A percentile compares a stretch with the other conserved stretches of the same genome.
Conservation (phyloP, 2,329 filamentous ascomycete species). For the Ceratocystis lukuohia region DNA sequence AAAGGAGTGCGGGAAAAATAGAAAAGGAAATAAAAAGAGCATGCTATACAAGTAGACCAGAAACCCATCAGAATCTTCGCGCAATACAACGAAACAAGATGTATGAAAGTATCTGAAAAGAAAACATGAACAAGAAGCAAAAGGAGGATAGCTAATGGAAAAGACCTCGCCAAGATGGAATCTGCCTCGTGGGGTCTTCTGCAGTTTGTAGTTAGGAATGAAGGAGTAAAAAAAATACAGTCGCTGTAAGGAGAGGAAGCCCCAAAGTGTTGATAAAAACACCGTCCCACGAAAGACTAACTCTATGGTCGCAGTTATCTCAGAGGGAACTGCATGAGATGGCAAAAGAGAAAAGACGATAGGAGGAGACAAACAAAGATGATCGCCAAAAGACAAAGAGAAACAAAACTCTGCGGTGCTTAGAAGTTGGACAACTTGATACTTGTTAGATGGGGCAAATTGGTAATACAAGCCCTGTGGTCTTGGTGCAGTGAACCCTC, state of each 20-base stretch:
- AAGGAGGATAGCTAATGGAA: not conserved
- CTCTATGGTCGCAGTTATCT: not conserved
- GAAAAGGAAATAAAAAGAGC: not conserved
- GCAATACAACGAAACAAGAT: not conserved
- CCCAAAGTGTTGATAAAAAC: not conserved
- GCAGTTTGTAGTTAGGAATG: not conserved
- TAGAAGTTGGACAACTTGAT: not conserved
- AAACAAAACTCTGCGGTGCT: not conserved
- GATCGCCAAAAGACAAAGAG: not conserved
- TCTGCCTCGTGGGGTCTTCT: not conserved
- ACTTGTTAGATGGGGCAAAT: not conserved
- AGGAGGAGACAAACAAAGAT: not conserved
- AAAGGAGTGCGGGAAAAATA: not conserved
- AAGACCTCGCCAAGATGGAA: not conserved
- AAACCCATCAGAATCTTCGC: not conserved
- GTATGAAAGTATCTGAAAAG: not conserved
- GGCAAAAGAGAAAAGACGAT: not conserved
- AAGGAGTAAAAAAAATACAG: not conserved
- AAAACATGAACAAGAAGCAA: not conserved
- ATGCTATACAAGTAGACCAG: not conserved
- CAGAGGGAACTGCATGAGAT: not conserved
- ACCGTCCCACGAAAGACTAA: not conserved
- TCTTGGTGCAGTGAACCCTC: constrained; percentile 8
- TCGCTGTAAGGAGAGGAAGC: not conserved
- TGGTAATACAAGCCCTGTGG: not conserved